Percentiles rank a stretch among this genome's conserved stretches.
Conservation (phyloP, 2,329 filamentous ascomycete species). For the Sarocladiaceae sp. region DNA sequence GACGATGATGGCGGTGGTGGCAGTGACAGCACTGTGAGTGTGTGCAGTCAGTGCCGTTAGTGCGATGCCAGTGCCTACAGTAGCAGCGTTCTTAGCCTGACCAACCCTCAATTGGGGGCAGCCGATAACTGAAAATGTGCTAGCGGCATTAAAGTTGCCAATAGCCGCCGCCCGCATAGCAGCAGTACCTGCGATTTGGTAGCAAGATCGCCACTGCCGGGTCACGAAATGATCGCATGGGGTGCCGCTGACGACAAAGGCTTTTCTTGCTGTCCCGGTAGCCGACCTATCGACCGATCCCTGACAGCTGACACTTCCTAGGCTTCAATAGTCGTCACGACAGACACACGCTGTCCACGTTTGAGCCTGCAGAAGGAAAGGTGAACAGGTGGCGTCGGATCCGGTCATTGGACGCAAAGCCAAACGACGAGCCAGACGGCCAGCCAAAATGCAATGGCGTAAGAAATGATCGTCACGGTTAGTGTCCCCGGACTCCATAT, state of each 20-base stretch:
- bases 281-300: too few species aligned
- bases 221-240: background rate
- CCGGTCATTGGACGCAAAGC: too few species aligned
- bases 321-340: too few species aligned
- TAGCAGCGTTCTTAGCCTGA: too few species aligned
- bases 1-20: background rate
- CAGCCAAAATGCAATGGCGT: too few species aligned
- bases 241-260: background rate
- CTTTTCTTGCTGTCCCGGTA: background rate
- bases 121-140: background rate
- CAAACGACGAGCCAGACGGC: too few species aligned
- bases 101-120: background rate
- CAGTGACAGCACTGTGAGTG: background rate
- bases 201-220: background rate
- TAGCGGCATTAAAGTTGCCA: constrained; percentile 3
- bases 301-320: too few species aligned
- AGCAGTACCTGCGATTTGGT: background rate
- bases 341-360: too few species aligned
- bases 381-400: too few species aligned
- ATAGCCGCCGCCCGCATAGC: background rate
- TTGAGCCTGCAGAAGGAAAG: too few species aligned
- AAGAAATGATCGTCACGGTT: background rate
- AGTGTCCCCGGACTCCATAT: constrained; percentile 1
- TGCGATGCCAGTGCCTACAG: too few species aligned
- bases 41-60: too few species aligned